Conservation (phyloP, 768 basidiomycete species). For the Flagelloscypha sp. region DNA sequence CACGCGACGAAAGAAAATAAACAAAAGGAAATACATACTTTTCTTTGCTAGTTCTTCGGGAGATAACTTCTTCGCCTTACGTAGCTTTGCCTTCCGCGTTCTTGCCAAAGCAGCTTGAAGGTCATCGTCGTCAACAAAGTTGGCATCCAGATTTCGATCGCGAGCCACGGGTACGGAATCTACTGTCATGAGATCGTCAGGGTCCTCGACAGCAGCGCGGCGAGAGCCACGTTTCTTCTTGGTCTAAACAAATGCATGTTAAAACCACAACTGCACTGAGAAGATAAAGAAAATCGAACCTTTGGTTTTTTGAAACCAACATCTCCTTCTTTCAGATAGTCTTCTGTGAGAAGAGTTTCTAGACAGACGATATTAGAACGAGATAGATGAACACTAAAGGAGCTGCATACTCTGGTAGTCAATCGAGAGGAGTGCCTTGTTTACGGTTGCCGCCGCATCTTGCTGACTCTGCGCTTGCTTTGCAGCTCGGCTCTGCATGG, state of each 20-base stretch:
- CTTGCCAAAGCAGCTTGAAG: constrained; percentile 88
- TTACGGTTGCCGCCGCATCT: constrained; percentile 51
- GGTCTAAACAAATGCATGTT: constrained; percentile 38
- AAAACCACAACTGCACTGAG: constrained; percentile 2
- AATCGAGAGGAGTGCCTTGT: constrained; percentile 74
- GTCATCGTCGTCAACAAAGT: constrained; percentile 98
- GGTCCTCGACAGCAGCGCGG: constrained; percentile 47
- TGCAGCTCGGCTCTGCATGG: constrained; percentile 28
- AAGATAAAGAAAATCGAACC: constrained; percentile 28
- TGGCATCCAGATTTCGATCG: constrained; percentile 67
- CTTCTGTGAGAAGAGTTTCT: constrained; percentile 84
- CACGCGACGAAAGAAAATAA: no score
- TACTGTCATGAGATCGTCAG: constrained; percentile 66
- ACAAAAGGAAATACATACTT: constrained; percentile 40
- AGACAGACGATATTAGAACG: constrained; percentile 13
- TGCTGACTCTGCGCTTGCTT: constrained; percentile 40
- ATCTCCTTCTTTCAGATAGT: constrained; percentile 89
- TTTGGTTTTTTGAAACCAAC: constrained; percentile 93
- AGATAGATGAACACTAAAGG: not conserved
- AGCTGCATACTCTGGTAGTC: constrained; percentile 77
- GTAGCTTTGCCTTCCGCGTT: constrained; percentile 73
- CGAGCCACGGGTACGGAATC: constrained; percentile 69
- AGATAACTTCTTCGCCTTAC: constrained; percentile 64
- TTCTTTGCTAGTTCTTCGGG: constrained; percentile 77
- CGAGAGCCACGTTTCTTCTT: constrained; percentile 88